These are phyloP conservation scores for Fusarium bactridioides DNA, from an alignment of 2,329 filamentous ascomycete species.

Conservation along the genomic window DNA sequence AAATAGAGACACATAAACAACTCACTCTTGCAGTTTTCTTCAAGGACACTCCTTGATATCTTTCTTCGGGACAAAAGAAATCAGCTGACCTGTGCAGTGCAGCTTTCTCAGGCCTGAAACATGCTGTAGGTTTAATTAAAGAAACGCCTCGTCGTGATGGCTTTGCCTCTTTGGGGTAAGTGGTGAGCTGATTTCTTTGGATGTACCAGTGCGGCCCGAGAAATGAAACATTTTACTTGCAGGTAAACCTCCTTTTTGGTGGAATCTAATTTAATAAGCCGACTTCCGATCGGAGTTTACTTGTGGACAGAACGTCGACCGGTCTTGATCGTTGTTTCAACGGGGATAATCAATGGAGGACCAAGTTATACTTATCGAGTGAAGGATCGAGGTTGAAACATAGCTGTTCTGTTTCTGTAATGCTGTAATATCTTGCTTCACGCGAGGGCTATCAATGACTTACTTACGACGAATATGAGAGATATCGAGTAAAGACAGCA, in stretches of 20 bases:
- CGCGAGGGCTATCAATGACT: neutral
- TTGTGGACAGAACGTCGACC: neutral
- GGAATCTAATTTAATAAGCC: neutral
- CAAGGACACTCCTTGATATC: slow-evolving; percentile 2
- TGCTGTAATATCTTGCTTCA: neutral
- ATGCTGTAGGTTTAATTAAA: slow-evolving; percentile 16
- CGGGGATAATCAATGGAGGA: neutral
- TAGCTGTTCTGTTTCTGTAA: neutral
- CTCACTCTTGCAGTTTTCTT: neutral
- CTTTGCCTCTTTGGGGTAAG: neutral
- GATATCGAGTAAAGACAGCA: neutral
- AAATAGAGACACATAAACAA: neutral
- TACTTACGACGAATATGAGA: neutral
- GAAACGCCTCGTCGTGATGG: slow-evolving; percentile 7
- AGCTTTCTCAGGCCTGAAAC: slow-evolving; percentile 16
- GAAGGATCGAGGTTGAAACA: neutral
- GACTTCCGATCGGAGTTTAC: neutral
- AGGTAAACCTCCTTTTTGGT: neutral
- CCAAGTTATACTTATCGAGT: neutral
- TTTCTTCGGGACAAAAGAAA: neutral
- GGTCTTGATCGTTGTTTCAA: neutral
- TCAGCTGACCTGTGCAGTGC: neutral
- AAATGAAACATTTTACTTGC: slow-evolving; percentile 13
- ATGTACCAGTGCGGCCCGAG: slow-evolving; percentile 14
- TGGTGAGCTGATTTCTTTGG: neutral